These are phyloP conservation scores for Epichloe uncinata DNA, from an alignment of 2,329 filamentous ascomycete species.

Conservation along the genomic window DNA sequence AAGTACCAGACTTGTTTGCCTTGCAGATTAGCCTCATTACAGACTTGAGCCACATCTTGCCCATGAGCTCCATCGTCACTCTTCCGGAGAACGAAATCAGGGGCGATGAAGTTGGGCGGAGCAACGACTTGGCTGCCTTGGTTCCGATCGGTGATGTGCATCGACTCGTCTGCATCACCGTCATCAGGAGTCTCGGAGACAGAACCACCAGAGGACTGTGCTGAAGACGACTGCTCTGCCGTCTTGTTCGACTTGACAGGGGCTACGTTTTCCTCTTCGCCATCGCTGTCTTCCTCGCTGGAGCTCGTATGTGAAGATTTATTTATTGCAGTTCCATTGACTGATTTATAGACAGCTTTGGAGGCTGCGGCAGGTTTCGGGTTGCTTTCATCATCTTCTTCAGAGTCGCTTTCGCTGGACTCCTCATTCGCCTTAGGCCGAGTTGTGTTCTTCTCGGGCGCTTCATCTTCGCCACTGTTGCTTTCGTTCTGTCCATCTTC, in stretches of 20 bases:
- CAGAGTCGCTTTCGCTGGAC: constrained; percentile 14
- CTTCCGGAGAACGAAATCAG: constrained; percentile 41
- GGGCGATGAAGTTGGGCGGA: constrained; percentile 32
- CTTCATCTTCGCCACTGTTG: constrained; percentile 7
- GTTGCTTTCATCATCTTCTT: neutral
- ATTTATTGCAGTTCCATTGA: constrained; percentile 10
- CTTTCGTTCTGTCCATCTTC: constrained; percentile 1
- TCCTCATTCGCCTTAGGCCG: neutral
- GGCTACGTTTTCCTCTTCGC: constrained; percentile 8
- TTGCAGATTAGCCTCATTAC: constrained; percentile 43
- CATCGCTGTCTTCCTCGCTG: constrained; percentile 13
- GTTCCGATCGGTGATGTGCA: constrained; percentile 23
- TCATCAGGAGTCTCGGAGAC: constrained; percentile 12
- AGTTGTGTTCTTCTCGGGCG: constrained; percentile 7
- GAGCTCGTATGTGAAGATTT: constrained; percentile 9
- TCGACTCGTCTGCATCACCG: constrained; percentile 25
- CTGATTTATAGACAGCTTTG: constrained; percentile 7
- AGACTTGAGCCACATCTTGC: constrained; percentile 38
- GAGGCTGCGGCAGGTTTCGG: constrained; percentile 8
- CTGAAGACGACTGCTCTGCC: neutral
- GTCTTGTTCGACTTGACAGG: neutral
- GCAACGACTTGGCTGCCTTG: constrained; percentile 22
- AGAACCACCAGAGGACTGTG: constrained; percentile 1
- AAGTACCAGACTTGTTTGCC: constrained; percentile 76
- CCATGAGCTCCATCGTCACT: constrained; percentile 24